phyloP scores from a whole-genome alignment of 495 filamentous ascomycete genomes.

The Amniculicola lignicola region DNA sequence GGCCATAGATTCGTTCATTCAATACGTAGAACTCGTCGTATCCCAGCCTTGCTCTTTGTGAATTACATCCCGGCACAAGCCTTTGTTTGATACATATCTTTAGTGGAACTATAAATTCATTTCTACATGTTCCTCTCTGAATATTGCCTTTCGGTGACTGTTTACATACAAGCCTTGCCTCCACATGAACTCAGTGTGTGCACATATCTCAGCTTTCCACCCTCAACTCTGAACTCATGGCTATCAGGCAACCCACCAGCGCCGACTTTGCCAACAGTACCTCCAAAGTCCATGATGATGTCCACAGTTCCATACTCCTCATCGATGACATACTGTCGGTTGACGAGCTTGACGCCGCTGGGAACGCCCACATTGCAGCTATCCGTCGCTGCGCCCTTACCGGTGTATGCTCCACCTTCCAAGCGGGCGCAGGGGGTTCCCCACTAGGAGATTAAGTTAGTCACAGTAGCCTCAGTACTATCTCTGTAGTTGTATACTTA shows the following conservation, averaged over 20 bases:
- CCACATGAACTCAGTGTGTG: slow-evolving; percentile 41
- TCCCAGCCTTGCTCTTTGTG: too few relatives aligned
- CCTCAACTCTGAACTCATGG: slow-evolving; percentile 52
- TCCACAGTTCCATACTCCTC: slow-evolving; percentile 49
- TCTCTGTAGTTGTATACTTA: too few relatives aligned
- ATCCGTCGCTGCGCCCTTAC: background rate
- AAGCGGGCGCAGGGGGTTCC: slow-evolving; percentile 43
- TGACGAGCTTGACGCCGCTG: slow-evolving; percentile 38
- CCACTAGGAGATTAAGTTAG: too few relatives aligned
- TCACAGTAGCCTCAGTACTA: too few relatives aligned
- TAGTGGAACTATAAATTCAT: too few relatives aligned
- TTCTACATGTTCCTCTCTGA: too few relatives aligned
- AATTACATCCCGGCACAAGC: too few relatives aligned
- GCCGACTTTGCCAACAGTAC: slow-evolving; percentile 5
- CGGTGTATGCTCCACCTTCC: slow-evolving; percentile 47
- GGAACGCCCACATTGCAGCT: slow-evolving; percentile 23
- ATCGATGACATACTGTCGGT: slow-evolving; percentile 53
- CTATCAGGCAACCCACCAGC: slow-evolving; percentile 45
- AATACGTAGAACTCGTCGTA: too few relatives aligned
- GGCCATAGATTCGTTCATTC: too few relatives aligned
- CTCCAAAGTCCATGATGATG: slow-evolving; percentile 46
- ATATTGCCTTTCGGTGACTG: too few relatives aligned
- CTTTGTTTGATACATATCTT: too few relatives aligned
- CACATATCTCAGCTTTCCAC: slow-evolving; percentile 49
- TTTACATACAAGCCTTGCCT: slow-evolving; percentile 25